Percentiles rank a stretch among this genome's conserved stretches.
Conservation (phyloP, 2,329 filamentous ascomycete genomes). For the Helminthosporium solani region DNA sequence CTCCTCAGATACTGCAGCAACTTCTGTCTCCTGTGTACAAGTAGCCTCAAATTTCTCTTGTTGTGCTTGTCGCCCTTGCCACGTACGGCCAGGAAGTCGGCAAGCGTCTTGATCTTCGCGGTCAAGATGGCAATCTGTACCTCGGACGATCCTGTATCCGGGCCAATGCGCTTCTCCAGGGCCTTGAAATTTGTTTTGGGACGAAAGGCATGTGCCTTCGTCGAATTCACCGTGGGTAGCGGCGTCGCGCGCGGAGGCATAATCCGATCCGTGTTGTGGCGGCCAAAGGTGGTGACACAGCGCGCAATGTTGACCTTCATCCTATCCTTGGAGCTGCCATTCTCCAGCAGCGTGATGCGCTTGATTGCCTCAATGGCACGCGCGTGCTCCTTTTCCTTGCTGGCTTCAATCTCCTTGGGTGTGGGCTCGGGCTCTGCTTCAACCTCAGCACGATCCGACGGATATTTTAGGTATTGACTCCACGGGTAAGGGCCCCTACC, state of each 20-base stretch:
- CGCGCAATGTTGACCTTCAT: constrained; percentile 80
- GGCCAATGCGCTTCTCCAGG: constrained; percentile 66
- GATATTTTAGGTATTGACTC: constrained; percentile 2
- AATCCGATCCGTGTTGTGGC: constrained; percentile 78
- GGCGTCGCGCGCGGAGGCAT: constrained; percentile 62
- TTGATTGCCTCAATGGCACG: constrained; percentile 74
- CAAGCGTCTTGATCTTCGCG: constrained; percentile 83
- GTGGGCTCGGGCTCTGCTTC: not conserved
- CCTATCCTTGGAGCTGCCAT: constrained; percentile 75
- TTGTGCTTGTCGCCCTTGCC: constrained; percentile 89
- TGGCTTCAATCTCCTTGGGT: constrained; percentile 17
- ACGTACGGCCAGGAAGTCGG: constrained; percentile 67
- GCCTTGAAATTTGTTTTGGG: constrained; percentile 40
- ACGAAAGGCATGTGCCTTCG: constrained; percentile 47
- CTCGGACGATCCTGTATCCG: constrained; percentile 91
- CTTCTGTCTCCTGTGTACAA: constrained; percentile 89
- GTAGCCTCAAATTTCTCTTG: constrained; percentile 80
- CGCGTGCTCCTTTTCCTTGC: constrained; percentile 51
- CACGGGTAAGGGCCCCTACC: not conserved
- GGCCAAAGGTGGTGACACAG: constrained; percentile 83
- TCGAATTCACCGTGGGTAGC: constrained; percentile 48
- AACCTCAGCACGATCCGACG: not conserved
- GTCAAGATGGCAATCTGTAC: constrained; percentile 98
- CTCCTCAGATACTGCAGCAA: constrained; percentile 80
- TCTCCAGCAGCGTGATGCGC: constrained; percentile 75